A percentile compares a stretch with the other conserved stretches of the same genome.
Conservation (phyloP, 2,329 filamentous ascomycete genomes). For the Paecilomyces fulvus region DNA sequence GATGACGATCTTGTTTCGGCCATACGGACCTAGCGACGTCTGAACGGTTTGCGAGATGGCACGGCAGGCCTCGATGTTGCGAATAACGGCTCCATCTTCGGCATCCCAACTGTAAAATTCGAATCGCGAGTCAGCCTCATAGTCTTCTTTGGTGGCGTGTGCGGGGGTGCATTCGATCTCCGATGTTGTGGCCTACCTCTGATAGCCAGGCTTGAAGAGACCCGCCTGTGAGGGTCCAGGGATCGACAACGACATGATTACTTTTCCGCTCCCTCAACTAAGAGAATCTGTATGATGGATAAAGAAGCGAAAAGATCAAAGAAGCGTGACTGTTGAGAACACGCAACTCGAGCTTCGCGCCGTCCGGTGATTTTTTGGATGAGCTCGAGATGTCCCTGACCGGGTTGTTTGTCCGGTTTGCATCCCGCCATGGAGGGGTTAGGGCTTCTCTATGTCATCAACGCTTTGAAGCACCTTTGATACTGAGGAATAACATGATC, state of each 20-base stretch:
- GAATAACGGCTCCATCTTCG: constrained; percentile 96
- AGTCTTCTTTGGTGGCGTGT: background rate
- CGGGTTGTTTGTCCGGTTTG: constrained; percentile 32
- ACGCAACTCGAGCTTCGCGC: constrained; percentile 15
- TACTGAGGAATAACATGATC: background rate
- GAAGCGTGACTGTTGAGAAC: background rate
- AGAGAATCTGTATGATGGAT: constrained; percentile 7
- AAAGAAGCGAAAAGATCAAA: constrained; percentile 5
- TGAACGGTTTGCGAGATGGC: constrained; percentile 94
- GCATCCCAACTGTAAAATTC: constrained; percentile 71
- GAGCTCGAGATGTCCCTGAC: constrained; percentile 21
- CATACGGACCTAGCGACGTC: constrained; percentile 93
- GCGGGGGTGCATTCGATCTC: constrained; percentile 1
- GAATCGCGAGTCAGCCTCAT: background rate
- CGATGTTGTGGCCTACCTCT: constrained; percentile 58
- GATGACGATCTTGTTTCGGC: constrained; percentile 99
- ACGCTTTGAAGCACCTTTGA: background rate
- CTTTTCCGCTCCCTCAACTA: constrained; percentile 12
- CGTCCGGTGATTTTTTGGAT: constrained; percentile 29
- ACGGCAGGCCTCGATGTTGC: constrained; percentile 97
- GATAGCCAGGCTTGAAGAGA: constrained; percentile 94
- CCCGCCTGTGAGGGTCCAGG: constrained; percentile 86
- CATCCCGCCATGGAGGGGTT: constrained; percentile 14
- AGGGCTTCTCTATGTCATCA: constrained; percentile 8
- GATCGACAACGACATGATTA: constrained; percentile 86